Conservation (phyloP, 2,329 filamentous ascomycete species). For the Fusarium cyanostomum region DNA sequence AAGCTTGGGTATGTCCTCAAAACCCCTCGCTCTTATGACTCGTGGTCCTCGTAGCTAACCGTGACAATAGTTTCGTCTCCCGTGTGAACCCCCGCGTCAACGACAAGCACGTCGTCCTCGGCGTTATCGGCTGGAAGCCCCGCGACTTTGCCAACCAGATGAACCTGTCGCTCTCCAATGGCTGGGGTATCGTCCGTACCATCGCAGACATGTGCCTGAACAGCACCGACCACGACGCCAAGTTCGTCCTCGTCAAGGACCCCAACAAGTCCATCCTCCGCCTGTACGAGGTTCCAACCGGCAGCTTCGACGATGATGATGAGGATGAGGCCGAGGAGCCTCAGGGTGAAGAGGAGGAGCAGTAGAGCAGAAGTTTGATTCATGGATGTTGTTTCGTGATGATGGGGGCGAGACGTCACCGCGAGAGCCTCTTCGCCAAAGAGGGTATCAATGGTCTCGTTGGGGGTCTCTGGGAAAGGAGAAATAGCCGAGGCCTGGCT, state of each 20-base stretch:
- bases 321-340: slow-evolving; percentile 67
- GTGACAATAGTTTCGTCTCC: slow-evolving; percentile 80
- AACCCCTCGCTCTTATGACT: background rate
- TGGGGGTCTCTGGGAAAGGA: slow-evolving; percentile 81
- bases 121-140: slow-evolving; percentile 97
- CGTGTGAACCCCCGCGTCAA: slow-evolving; percentile 91
- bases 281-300: slow-evolving; percentile 87
- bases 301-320: slow-evolving; percentile 90
- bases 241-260: slow-evolving; percentile 86
- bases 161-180: slow-evolving; percentile 96
- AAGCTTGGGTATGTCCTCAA: slow-evolving; percentile 81
- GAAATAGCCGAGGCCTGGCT: slow-evolving; percentile 72
- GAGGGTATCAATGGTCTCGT: slow-evolving; percentile 74
- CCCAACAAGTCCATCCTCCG: slow-evolving; percentile 97
- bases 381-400: slow-evolving; percentile 26
- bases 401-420: slow-evolving; percentile 52
- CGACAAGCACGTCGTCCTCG: slow-evolving; percentile 93
- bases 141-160: slow-evolving; percentile 97
- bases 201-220: slow-evolving; percentile 94
- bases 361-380: slow-evolving; percentile 14
- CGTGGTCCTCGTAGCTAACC: slow-evolving; percentile 20
- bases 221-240: slow-evolving; percentile 79
- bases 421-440: slow-evolving; percentile 65
- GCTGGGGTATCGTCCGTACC: slow-evolving; percentile 98
- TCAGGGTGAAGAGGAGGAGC: slow-evolving; percentile 39